Conservation (phyloP, 164 flowering plant species). For the Vitis riparia region DNA sequence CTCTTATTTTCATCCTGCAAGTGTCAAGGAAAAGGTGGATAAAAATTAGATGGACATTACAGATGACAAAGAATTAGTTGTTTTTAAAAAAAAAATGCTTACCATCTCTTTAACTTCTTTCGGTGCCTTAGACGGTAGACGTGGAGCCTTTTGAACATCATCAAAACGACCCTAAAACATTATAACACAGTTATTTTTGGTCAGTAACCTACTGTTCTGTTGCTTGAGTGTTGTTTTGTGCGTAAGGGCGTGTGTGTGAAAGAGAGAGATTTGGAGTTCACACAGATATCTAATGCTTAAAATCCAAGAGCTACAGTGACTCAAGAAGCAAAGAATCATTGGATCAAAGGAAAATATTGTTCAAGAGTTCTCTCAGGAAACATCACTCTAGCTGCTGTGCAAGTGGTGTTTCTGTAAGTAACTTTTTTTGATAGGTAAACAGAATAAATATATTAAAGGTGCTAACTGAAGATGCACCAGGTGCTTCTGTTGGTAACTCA, state of each 20-base stretch:
- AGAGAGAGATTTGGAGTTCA: background rate
- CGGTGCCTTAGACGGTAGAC: conserved; percentile 59
- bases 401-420: too few relatives aligned
- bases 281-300: background rate
- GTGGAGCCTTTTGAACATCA: conserved; percentile 68
- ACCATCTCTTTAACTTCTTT: conserved; percentile 79
- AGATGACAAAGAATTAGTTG: background rate
- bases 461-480: too few relatives aligned
- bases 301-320: too few relatives aligned
- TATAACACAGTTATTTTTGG: background rate
- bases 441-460: too few relatives aligned
- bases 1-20: conserved; percentile 94
- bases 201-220: background rate
- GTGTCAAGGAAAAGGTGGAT: conserved; percentile 1
- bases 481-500: too few relatives aligned
- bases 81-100: background rate
- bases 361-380: too few relatives aligned
- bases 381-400: too few relatives aligned
- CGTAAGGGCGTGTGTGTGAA: background rate
- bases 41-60: background rate
- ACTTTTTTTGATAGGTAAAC: too few relatives aligned
- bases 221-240: too few relatives aligned
- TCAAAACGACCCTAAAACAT: conserved; percentile 69
- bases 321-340: too few relatives aligned
- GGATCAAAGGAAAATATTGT: too few relatives aligned